phyloP scores from a whole-genome alignment of 495 filamentous ascomycete species.

The Penicilliopsis zonata region DNA sequence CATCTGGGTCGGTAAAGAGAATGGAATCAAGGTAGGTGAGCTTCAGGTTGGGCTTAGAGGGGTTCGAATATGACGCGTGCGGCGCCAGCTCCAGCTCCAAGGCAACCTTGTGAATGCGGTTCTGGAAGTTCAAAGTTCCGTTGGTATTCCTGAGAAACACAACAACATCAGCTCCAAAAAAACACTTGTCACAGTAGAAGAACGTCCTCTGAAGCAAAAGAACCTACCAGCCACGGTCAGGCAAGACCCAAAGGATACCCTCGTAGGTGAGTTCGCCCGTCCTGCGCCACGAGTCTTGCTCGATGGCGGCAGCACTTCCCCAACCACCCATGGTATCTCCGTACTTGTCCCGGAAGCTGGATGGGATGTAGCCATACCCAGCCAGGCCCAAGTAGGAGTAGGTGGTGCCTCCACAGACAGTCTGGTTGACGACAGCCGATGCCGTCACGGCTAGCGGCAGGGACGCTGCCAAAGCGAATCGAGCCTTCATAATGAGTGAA shows the following conservation, averaged over 20 bases:
- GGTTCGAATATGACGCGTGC: conserved; percentile 39
- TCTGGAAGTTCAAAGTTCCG: conserved; percentile 63
- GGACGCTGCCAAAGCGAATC: conserved; percentile 6
- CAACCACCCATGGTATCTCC: conserved; percentile 63
- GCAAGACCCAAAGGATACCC: conserved; percentile 52
- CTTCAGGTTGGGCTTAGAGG: conserved; percentile 51
- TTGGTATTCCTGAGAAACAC: conserved; percentile 47
- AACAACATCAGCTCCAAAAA: too few relatives aligned
- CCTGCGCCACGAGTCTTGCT: conserved; percentile 51
- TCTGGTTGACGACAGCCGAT: conserved; percentile 31
- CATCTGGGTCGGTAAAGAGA: conserved; percentile 53
- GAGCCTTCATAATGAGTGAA: too few relatives aligned
- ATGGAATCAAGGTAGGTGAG: conserved; percentile 58
- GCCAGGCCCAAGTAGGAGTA: conserved; percentile 60
- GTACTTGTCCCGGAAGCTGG: conserved; percentile 53
- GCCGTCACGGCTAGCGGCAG: conserved; percentile 9
- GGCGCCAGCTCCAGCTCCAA: conserved; percentile 44
- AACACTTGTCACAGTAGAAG: conserved; percentile 1
- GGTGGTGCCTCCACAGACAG: conserved; percentile 49
- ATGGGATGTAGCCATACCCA: conserved; percentile 54
- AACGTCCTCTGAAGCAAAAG: too few relatives aligned
- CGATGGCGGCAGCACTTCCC: conserved; percentile 56
- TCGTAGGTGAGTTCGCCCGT: conserved; percentile 40
- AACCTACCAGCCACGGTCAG: conserved; percentile 62
- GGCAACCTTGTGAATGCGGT: conserved; percentile 60